Percentiles rank a stretch among this genome's conserved stretches.
Conservation (phyloP, 352 stramenopile genomes). For the Pythium sp. region DNA sequence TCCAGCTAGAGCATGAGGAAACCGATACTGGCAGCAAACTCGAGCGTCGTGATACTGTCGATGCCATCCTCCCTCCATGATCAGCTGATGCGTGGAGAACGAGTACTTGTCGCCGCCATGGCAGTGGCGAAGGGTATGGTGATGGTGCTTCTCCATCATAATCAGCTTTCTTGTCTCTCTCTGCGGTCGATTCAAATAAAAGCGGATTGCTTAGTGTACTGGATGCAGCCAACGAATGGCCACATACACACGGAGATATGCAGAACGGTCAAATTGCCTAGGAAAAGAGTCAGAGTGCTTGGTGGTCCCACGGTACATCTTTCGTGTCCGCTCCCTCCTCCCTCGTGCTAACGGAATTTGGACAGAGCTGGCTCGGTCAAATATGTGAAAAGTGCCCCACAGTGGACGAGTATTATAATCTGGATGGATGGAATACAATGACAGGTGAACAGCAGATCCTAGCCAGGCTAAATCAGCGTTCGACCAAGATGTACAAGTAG, state of each 20-base stretch:
- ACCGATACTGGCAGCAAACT: not conserved
- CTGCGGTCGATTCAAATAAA: not conserved
- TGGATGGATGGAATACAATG: not conserved
- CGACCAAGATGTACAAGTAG: no score
- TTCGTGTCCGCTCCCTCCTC: not conserved
- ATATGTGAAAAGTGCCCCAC: not conserved
- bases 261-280: not conserved
- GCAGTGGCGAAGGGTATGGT: not conserved
- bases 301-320: not conserved
- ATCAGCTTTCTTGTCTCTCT: not conserved
- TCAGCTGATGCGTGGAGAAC: not conserved
- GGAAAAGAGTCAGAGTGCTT: not conserved
- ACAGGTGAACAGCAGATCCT: no score
- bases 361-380: not conserved
- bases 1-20: not conserved
- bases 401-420: not conserved
- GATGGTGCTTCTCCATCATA: not conserved
- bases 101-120: not conserved
- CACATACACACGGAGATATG: not conserved
- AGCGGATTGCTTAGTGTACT: not conserved
- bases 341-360: not conserved
- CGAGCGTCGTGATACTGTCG: slow-evolving; percentile 3
- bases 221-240: not conserved
- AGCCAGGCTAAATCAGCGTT: no score
- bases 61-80: not conserved